Conservation (phyloP, 2,329 filamentous ascomycete species). For the Camillea tinctor region DNA sequence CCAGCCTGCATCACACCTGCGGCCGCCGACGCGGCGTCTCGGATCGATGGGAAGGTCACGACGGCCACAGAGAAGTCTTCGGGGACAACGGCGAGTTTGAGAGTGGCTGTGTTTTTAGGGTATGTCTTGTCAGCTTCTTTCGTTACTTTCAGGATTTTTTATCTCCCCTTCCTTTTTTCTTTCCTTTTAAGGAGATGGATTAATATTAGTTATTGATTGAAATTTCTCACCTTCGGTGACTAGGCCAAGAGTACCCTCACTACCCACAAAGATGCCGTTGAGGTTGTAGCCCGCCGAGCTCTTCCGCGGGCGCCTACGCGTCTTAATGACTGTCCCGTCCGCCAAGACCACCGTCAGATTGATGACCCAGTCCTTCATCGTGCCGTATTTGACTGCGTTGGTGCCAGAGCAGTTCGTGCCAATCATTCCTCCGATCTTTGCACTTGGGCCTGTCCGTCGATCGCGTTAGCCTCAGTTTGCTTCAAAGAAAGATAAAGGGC, state of each 20-base stretch:
- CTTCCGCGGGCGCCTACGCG: slow-evolving; percentile 72
- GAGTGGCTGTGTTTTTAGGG: slow-evolving; percentile 57
- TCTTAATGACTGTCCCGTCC: slow-evolving; percentile 78
- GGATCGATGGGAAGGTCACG: slow-evolving; percentile 74
- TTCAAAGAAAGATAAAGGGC: not conserved
- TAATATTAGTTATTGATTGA: too few relatives aligned
- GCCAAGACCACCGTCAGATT: slow-evolving; percentile 79
- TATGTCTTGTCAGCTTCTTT: slow-evolving; percentile 1
- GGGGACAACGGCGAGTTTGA: slow-evolving; percentile 76
- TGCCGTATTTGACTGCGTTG: slow-evolving; percentile 77
- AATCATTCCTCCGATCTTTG: slow-evolving; percentile 81
- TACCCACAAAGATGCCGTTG: slow-evolving; percentile 76
- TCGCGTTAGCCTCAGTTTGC: slow-evolving; percentile 39
- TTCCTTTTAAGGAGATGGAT: too few relatives aligned
- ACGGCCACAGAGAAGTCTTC: slow-evolving; percentile 76
- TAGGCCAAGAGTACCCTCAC: slow-evolving; percentile 77
- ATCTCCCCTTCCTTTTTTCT: too few relatives aligned
- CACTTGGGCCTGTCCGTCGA: slow-evolving; percentile 49
- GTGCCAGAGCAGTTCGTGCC: slow-evolving; percentile 77
- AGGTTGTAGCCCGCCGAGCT: slow-evolving; percentile 82
- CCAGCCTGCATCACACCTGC: slow-evolving; percentile 74
- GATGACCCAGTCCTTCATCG: slow-evolving; percentile 87
- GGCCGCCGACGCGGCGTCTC: slow-evolving; percentile 72
- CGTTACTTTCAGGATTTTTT: not conserved
- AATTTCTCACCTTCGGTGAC: slow-evolving; percentile 65